phyloP scores from a whole-genome alignment of 2,329 filamentous ascomycete species.

The Dactylellina leptospora region DNA sequence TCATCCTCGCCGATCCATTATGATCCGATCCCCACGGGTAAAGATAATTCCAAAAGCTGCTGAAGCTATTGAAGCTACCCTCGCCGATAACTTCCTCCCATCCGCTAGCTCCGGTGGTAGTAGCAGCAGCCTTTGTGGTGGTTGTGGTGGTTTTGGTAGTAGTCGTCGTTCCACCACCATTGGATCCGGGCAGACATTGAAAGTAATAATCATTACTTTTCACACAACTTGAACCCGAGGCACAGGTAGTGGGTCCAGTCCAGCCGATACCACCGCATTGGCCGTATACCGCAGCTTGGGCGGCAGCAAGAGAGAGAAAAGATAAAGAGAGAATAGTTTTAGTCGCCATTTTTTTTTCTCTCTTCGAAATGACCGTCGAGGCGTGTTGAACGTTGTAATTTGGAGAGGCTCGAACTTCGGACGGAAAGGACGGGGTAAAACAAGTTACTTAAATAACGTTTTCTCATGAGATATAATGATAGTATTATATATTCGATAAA shows the following conservation, averaged over 20 bases:
- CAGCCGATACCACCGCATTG: slow-evolving; percentile 55
- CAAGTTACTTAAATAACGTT: no score
- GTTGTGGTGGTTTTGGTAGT: slow-evolving; percentile 29
- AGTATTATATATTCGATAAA: neutral
- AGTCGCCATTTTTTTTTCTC: slow-evolving; percentile 28
- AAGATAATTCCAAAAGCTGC: slow-evolving; percentile 64
- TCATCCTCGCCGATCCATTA: slow-evolving; percentile 69
- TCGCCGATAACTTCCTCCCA: slow-evolving; percentile 49
- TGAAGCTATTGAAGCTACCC: slow-evolving; percentile 46
- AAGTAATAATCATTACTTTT: slow-evolving; percentile 56
- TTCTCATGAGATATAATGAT: no score
- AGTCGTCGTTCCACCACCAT: slow-evolving; percentile 10
- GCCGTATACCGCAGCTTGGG: slow-evolving; percentile 50
- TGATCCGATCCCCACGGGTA: slow-evolving; percentile 70
- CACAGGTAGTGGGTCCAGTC: slow-evolving; percentile 53
- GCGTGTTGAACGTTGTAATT: no score
- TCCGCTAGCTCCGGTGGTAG: slow-evolving; percentile 2
- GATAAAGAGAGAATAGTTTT: slow-evolving; percentile 25
- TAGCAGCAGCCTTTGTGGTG: neutral
- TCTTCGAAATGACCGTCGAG: no score
- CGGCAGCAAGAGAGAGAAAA: slow-evolving; percentile 32
- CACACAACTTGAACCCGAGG: slow-evolving; percentile 49
- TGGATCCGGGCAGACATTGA: slow-evolving; percentile 53
- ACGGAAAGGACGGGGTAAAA: no score
- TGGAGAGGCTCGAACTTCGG: no score